Evolutionary conservation across 1,284 basidiomycete genomes (phyloP), one percentile per base, ranked within the genome.

Genomic region (Apiotrichum gracile): DNA sequence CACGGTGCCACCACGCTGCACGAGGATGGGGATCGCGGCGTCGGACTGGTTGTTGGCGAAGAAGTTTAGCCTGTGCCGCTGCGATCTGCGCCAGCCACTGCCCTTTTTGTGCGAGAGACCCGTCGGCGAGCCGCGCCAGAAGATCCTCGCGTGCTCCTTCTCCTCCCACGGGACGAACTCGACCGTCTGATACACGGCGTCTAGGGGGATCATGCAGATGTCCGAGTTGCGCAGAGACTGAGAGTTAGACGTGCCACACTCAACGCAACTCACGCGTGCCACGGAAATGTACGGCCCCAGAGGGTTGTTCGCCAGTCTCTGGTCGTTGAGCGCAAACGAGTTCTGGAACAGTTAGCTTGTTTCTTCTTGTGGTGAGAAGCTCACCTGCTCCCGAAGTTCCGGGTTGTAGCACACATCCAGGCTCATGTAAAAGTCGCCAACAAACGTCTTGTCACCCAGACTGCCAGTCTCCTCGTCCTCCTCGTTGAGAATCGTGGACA

Each of bases 111-210:
- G 75, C 51, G 61, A 68, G 8, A 72, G 61, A 43, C 77, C 77
- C 4, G 77, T 78, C 6, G 75, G 69, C 29, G 76, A 69, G 4
- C 77, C 77, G 37, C 77, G 69, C 66, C 70, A 73, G 48, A 70
- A 69, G 4, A 67, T 65, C 53, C 72, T 72, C 52, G 56, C 51
- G 50, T 67, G 48, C 22, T 54, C 55, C 60, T 77, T 77, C 26
- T 73, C 60, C 38, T 67, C 63, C 75, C 75, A 78, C 16, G 29
- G n/a, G 16, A 59, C 33, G 24, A 47, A n/a, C 7, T 33, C 27
- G 16, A 42, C 44, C n/a, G 43, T 40, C 38, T 47, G 63, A 44
- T 61, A 67, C 10, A 67, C 63, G 1, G 65, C 67, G 40, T 73
- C 71, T 2, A 69, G 59, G 1, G 72, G 66, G 7, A 68, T 61